Conservation (phyloP, 805 yeast genomes). For the Yarrowia sp. region DNA sequence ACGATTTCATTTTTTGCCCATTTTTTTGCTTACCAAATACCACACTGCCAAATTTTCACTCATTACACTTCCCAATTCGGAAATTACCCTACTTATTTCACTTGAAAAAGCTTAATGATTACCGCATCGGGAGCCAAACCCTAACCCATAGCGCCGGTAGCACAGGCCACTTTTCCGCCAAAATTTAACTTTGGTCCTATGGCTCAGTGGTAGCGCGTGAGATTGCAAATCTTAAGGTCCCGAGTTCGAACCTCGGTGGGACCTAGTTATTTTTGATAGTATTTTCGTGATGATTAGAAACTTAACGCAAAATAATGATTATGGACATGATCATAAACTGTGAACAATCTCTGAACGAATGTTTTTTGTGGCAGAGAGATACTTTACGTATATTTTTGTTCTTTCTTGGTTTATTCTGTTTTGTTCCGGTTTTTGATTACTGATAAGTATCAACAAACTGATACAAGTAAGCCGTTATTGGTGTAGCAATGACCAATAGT, state of each 20-base stretch:
- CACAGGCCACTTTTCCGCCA: neutral
- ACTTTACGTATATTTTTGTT: too few species aligned
- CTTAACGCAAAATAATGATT: conserved; percentile 25
- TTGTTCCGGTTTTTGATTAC: too few species aligned
- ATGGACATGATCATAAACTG: conserved; percentile 25
- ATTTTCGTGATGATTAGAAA: conserved; percentile 26
- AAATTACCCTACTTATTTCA: too few species aligned
- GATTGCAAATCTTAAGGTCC: conserved; percentile 28
- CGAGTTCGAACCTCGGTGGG: conserved; percentile 28
- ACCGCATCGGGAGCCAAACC: neutral
- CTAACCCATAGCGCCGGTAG: neutral
- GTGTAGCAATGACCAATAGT: too few species aligned
- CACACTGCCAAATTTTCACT: too few species aligned
- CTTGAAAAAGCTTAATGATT: too few species aligned
- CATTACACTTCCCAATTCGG: neutral
- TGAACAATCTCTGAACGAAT: conserved; percentile 28
- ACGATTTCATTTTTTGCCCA: too few species aligned
- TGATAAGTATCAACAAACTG: too few species aligned
- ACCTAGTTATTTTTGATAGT: conserved; percentile 12
- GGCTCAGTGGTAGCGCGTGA: conserved; percentile 28
- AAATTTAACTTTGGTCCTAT: conserved; percentile 22
- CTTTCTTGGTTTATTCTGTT: too few species aligned
- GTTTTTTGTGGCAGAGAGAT: too few species aligned
- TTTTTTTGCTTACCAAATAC: too few species aligned
- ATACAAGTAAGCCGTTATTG: too few species aligned